Conservation (phyloP, 1,139 yeast species). For the Blastobotrys serpentis region DNA sequence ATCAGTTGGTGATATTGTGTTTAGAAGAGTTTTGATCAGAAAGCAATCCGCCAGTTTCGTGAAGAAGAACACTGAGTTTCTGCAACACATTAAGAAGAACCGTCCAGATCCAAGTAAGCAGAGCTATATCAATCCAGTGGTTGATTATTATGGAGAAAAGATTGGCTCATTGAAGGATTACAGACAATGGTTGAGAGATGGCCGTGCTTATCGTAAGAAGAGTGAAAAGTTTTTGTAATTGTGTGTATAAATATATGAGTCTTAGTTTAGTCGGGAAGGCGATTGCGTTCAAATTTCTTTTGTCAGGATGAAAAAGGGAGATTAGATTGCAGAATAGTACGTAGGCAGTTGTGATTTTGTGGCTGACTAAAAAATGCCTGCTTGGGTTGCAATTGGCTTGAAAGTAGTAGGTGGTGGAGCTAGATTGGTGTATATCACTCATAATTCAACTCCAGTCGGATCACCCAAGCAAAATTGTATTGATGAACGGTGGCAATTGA, state of each 20-base stretch:
- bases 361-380: too few relatives aligned
- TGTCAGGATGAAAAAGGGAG: too few relatives aligned
- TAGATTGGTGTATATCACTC: too few relatives aligned
- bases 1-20: conserved; percentile 66
- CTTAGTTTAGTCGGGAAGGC: neutral
- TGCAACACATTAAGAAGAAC: conserved; percentile 68
- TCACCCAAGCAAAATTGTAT: too few relatives aligned
- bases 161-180: conserved; percentile 83
- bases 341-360: too few relatives aligned
- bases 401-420: too few relatives aligned
- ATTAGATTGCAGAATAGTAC: neutral
- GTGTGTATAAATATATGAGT: neutral
- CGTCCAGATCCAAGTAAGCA: conserved; percentile 95
- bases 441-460: too few relatives aligned
- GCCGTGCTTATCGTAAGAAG: conserved; percentile 86
- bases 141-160: conserved; percentile 96
- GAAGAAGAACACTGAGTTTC: conserved; percentile 66
- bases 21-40: conserved; percentile 53
- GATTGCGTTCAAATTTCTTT: too few relatives aligned
- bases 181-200: conserved; percentile 94
- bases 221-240: conserved; percentile 68
- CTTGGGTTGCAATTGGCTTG: neutral
- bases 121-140: conserved; percentile 90
- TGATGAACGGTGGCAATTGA: too few relatives aligned
- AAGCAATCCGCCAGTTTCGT: conserved; percentile 42